Base-by-base conservation (phyloP, 768 basidiomycete species). In the Boletus rubropictus region DNA sequence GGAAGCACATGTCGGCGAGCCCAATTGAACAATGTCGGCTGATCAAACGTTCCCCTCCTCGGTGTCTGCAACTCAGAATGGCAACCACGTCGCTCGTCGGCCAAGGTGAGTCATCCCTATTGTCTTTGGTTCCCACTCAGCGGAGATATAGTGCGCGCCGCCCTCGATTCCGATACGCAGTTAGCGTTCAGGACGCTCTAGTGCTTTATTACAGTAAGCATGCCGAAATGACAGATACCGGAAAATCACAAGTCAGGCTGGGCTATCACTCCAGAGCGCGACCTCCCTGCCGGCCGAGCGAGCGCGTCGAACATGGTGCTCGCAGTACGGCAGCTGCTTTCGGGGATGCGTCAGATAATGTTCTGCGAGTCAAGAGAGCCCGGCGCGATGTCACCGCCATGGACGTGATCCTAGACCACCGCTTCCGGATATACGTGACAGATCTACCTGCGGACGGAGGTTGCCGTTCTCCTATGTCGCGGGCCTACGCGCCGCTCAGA, bases 391-490 rank as follows among this genome's bases (percentile, higher is more conserved):
- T 61, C 53, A 73, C 61, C 32, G 62, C 74, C 51, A 78, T 76
- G 75, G 76, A 76, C 56, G 57, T 75, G 46, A 61, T 77, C 50
- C 65, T 79, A 46, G 74, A 73, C 52, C 60, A 52, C 48, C 45
- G 54, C 51, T 49, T 51, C 32, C 33, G 49, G 39, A 49, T 48
- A 25, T 39, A 35, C 22, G 31, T 47, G 37, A 38, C 39, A 33
- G 45, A 43, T 48, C 38, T 20, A 28, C 50, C 46, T 38, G 52
- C 24, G 42, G 52, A 40, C 15, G 42, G 37, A 33, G 37, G 41
- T 10, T 39, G 34, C 42, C 35, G 15, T 11, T 25, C 14, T 37
- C 29, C 37, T 42, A 47, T 48, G 47, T 47, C 32, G 25, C 55
- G 47, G 43, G 54, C 52, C 42, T 63, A 64, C 56, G 46, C 49